phyloP scores from a whole-genome alignment of 768 basidiomycete species.

The Cystobasidiopsis lactophilus region DNA sequence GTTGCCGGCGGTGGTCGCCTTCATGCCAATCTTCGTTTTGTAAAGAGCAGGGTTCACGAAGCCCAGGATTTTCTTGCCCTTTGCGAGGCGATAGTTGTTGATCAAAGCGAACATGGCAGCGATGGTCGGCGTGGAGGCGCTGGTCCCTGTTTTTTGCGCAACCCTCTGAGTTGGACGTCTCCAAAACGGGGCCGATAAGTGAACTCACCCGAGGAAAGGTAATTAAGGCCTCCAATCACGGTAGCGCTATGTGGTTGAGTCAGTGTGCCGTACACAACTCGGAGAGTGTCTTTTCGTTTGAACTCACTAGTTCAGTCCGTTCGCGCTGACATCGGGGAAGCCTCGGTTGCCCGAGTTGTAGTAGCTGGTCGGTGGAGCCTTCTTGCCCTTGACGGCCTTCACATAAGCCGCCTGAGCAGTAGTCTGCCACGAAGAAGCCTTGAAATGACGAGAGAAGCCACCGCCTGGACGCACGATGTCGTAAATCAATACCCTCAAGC shows the following conservation, averaged over 20 bases:
- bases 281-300: too few relatives aligned
- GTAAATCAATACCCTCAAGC: too few relatives aligned
- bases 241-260: too few relatives aligned
- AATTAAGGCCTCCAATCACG: too few relatives aligned
- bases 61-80: constrained; percentile 33
- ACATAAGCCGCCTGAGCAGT: neutral
- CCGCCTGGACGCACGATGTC: too few relatives aligned
- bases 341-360: neutral
- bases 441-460: neutral
- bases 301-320: too few relatives aligned
- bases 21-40: too few relatives aligned
- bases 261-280: too few relatives aligned
- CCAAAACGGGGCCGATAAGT: neutral
- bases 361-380: neutral
- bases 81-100: constrained; percentile 38
- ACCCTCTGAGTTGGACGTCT: neutral
- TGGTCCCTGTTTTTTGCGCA: constrained; percentile 34
- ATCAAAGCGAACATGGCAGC: constrained; percentile 39
- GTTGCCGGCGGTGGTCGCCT: too few relatives aligned
- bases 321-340: constrained; percentile 3
- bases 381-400: neutral
- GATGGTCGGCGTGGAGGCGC: constrained; percentile 39
- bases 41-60: constrained; percentile 31
- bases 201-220: too few relatives aligned
- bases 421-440: neutral